These are phyloP conservation scores for Acanthamoeba royreba DNA, from an alignment of 208 protist genomes.

Conservation along the genomic window DNA sequence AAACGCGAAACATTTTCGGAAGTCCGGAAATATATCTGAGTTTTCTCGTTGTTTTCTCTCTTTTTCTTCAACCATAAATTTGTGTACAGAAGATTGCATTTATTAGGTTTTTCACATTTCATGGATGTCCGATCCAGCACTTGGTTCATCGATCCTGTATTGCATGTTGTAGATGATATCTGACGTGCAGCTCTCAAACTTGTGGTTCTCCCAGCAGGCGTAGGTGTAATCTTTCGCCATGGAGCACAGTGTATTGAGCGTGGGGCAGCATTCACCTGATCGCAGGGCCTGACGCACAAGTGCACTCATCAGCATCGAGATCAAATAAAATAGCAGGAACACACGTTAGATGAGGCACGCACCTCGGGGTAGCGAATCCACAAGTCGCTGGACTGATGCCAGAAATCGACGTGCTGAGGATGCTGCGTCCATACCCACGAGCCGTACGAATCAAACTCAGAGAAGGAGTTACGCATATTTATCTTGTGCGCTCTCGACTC, in stretches of 20 bases:
- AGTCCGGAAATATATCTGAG: not conserved
- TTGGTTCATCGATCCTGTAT: not conserved
- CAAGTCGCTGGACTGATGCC: not conserved
- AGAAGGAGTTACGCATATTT: not conserved
- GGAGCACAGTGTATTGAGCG: not conserved
- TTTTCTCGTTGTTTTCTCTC: not conserved
- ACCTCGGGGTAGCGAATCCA: slow-evolving; percentile 13
- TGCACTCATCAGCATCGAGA: not conserved
- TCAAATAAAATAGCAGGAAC: not conserved
- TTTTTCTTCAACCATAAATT: not conserved
- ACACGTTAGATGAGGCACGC: not conserved
- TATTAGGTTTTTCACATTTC: not conserved
- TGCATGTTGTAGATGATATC: not conserved
- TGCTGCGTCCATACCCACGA: slow-evolving; percentile 2
- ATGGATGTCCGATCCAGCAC: not conserved
- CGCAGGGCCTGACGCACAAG: not conserved
- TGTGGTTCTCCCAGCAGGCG: slow-evolving; percentile 1
- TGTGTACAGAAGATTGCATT: not conserved
- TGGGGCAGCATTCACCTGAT: not conserved
- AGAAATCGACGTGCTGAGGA: slow-evolving; percentile 3
- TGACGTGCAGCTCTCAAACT: not conserved
- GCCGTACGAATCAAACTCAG: slow-evolving; percentile 1
- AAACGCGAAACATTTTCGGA: not conserved
- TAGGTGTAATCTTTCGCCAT: not conserved
- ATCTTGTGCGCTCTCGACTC: not conserved